phyloP scores from a whole-genome alignment of 2,329 filamentous ascomycete genomes.

The Curvularia lunata region DNA sequence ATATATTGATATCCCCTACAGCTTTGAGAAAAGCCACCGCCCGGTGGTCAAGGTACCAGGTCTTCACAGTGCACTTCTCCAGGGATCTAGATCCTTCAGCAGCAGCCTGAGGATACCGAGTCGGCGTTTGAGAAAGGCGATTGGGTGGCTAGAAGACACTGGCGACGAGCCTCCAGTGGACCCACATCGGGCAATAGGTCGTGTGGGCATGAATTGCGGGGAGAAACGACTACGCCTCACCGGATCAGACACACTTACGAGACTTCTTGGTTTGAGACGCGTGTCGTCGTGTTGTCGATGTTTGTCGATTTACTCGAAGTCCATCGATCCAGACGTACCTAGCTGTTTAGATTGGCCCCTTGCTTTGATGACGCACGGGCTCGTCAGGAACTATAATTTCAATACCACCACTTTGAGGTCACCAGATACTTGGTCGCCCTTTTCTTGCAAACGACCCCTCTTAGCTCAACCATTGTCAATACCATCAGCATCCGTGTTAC shows the following conservation, averaged over 20 bases:
- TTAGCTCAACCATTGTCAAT: neutral
- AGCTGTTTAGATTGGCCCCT: neutral
- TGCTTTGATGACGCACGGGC: neutral
- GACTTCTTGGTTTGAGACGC: neutral
- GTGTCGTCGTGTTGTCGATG: neutral
- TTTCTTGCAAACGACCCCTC: neutral
- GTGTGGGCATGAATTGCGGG: slow-evolving; percentile 10
- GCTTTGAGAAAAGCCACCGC: neutral
- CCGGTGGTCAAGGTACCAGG: neutral
- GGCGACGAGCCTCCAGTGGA: slow-evolving; percentile 9
- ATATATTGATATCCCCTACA: no score
- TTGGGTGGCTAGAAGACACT: slow-evolving; percentile 1
- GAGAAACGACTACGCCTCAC: slow-evolving; percentile 6
- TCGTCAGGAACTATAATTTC: neutral
- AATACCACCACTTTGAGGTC: neutral
- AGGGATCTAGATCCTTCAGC: neutral
- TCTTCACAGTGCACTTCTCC: neutral
- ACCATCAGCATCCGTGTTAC: neutral
- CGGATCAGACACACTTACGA: neutral
- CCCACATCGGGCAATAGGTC: slow-evolving; percentile 11
- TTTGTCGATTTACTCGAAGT: neutral
- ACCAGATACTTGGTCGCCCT: neutral
- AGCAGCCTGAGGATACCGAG: neutral
- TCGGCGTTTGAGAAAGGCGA: slow-evolving; percentile 9
- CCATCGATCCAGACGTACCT: neutral